Conservation (phyloP, 179 eudicot genomes). For the Spinacia oleracea region DNA sequence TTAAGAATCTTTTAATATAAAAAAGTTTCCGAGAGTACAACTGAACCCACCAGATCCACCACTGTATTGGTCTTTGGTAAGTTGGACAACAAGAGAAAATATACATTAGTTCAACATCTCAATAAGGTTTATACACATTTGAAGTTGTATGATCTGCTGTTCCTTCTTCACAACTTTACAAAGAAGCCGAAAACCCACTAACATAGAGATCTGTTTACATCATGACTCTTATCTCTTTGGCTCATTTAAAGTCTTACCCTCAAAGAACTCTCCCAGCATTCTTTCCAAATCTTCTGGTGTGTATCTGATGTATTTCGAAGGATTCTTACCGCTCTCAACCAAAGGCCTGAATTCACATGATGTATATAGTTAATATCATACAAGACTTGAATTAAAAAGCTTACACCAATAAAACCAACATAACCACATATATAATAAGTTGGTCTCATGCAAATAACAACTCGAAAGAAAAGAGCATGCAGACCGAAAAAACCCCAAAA, state of each 20-base stretch:
- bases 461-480: too few species aligned
- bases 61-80: too few species aligned
- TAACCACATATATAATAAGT: not conserved
- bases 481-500: not conserved
- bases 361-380: not conserved
- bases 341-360: slow-evolving; percentile 48
- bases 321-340: slow-evolving; percentile 89
- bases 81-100: not conserved
- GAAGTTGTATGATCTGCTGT: not conserved
- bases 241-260: slow-evolving; percentile 71
- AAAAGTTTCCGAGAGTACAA: too few species aligned
- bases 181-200: not conserved
- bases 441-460: not conserved
- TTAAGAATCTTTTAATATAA: too few species aligned
- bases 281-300: slow-evolving; percentile 87
- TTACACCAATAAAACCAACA: not conserved
- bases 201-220: not conserved
- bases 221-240: slow-evolving; percentile 40
- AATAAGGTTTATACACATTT: slow-evolving; percentile 2
- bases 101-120: not conserved
- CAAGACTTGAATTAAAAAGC: not conserved
- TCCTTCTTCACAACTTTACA: slow-evolving; percentile 15
- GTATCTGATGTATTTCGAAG: slow-evolving; percentile 86
- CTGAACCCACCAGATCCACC: too few species aligned
- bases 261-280: slow-evolving; percentile 93